Evolutionary conservation across 2,329 filamentous ascomycete species (phyloP).

Genomic region (Microdochium bolleyi): DNA sequence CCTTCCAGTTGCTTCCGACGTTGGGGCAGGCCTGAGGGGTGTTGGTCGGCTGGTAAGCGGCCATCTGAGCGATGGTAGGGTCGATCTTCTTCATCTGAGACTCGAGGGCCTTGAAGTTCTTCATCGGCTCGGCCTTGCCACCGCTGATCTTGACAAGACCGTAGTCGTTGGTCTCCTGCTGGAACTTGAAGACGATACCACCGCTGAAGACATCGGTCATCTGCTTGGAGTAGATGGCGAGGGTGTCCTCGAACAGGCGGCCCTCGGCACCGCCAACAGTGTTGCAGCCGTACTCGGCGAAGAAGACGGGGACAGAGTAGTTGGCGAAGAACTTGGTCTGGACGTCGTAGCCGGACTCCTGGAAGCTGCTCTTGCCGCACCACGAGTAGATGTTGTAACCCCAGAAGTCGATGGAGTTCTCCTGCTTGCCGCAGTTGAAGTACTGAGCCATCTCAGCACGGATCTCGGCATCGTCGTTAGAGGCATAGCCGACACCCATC

Average conservation of each 20-base stretch:
- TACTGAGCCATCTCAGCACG: constrained; percentile 63
- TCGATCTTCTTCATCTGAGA: constrained; percentile 52
- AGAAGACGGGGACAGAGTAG: constrained; percentile 73
- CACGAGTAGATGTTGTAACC: constrained; percentile 87
- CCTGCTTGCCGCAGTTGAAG: constrained; percentile 62
- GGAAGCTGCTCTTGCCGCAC: constrained; percentile 63
- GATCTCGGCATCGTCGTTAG: constrained; percentile 69
- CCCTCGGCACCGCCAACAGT: constrained; percentile 36
- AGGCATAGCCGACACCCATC: constrained; percentile 72
- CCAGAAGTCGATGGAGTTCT: constrained; percentile 67
- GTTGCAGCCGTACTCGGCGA: constrained; percentile 80
- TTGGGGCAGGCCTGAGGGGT: constrained; percentile 56
- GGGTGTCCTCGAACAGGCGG: constrained; percentile 63
- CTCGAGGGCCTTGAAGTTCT: constrained; percentile 58
- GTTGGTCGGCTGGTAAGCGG: constrained; percentile 56
- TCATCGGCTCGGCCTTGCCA: constrained; percentile 43
- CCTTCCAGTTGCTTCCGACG: constrained; percentile 46
- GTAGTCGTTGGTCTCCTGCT: constrained; percentile 66
- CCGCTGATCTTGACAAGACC: constrained; percentile 52
- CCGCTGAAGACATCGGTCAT: constrained; percentile 72
- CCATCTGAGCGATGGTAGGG: constrained; percentile 50
- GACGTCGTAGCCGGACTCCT: constrained; percentile 58
- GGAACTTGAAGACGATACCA: constrained; percentile 82
- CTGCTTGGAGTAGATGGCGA: constrained; percentile 55
- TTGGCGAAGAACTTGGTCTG: constrained; percentile 63